Conservation (phyloP, 192 early-diverging fungal species). For the Linnemannia hyalina region DNA sequence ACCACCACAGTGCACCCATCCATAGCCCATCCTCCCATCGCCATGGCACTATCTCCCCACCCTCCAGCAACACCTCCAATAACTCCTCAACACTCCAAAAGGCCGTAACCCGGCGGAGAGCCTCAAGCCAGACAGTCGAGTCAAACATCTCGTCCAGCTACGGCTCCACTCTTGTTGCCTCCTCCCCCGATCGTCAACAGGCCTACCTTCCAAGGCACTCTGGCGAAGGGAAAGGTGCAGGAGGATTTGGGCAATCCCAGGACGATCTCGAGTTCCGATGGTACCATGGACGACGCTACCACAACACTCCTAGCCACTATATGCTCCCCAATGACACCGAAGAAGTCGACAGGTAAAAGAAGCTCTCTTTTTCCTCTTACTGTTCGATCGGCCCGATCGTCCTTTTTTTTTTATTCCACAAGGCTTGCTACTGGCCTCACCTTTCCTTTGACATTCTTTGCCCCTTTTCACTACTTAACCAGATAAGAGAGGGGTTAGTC, state of each 20-base stretch:
- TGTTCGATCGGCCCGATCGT: background rate
- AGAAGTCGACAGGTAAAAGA: conserved; percentile 47
- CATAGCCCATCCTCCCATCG: background rate
- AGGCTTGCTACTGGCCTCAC: background rate
- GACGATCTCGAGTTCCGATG: conserved; percentile 32
- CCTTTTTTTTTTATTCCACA: background rate
- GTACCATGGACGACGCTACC: conserved; percentile 37
- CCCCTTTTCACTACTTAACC: background rate
- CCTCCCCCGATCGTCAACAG: conserved; percentile 6
- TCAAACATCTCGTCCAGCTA: conserved; percentile 17
- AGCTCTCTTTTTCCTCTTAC: background rate
- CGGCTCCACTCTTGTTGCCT: conserved; percentile 7
- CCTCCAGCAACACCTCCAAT: conserved; percentile 14
- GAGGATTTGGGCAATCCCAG: background rate
- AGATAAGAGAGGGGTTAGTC: too few species aligned
- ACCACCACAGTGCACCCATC: conserved; percentile 11
- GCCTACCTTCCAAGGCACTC: conserved; percentile 18
- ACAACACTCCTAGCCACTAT: conserved; percentile 42
- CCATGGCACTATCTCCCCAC: conserved; percentile 16
- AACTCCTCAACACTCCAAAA: conserved; percentile 13
- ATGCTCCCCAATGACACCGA: conserved; percentile 51
- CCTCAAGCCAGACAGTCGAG: conserved; percentile 47
- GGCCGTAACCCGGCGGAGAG: conserved; percentile 34
- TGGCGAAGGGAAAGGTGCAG: conserved; percentile 1
- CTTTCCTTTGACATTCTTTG: background rate